These are phyloP conservation scores for Blastomyces silverae DNA, from an alignment of 2,329 filamentous ascomycete species.

Conservation along the genomic window DNA sequence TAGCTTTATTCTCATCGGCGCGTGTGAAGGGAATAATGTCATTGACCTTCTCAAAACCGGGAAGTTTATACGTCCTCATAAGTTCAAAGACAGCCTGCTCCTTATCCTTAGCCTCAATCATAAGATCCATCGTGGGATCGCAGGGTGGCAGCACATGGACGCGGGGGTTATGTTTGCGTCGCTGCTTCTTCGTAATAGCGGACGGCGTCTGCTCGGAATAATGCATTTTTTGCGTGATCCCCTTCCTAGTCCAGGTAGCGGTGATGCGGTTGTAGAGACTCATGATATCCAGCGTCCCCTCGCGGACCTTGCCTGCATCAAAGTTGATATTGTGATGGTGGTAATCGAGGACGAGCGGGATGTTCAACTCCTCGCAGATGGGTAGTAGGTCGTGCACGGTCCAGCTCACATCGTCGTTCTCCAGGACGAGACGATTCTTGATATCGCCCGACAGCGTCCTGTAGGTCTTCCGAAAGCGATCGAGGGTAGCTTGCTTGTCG, in stretches of 20 bases:
- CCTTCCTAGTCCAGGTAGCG: slow-evolving; percentile 75
- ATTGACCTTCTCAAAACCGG: slow-evolving; percentile 68
- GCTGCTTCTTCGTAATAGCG: slow-evolving; percentile 70
- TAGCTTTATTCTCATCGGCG: slow-evolving; percentile 62
- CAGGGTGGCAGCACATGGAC: slow-evolving; percentile 78
- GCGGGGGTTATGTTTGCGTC: slow-evolving; percentile 77
- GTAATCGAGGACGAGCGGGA: slow-evolving; percentile 84
- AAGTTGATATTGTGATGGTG: slow-evolving; percentile 96
- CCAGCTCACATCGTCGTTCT: slow-evolving; percentile 93
- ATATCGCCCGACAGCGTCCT: slow-evolving; percentile 57
- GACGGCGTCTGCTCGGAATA: slow-evolving; percentile 74
- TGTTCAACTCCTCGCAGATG: slow-evolving; percentile 86
- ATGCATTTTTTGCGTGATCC: slow-evolving; percentile 92
- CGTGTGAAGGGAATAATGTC: slow-evolving; percentile 71
- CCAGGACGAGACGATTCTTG: slow-evolving; percentile 75
- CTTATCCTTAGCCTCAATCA: slow-evolving; percentile 98
- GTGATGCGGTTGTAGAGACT: slow-evolving; percentile 67
- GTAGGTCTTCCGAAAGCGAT: slow-evolving; percentile 73
- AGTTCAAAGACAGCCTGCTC: slow-evolving; percentile 93
- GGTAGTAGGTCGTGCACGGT: slow-evolving; percentile 86
- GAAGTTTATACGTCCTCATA: slow-evolving; percentile 80
- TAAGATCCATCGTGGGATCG: slow-evolving; percentile 77
- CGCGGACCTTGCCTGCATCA: slow-evolving; percentile 62
- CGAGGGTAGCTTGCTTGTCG: slow-evolving; percentile 71
- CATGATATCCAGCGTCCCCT: slow-evolving; percentile 78